These are phyloP conservation scores for Echinosophora koreensis DNA, from an alignment of 306 rosid genomes.

Conservation along the genomic window DNA sequence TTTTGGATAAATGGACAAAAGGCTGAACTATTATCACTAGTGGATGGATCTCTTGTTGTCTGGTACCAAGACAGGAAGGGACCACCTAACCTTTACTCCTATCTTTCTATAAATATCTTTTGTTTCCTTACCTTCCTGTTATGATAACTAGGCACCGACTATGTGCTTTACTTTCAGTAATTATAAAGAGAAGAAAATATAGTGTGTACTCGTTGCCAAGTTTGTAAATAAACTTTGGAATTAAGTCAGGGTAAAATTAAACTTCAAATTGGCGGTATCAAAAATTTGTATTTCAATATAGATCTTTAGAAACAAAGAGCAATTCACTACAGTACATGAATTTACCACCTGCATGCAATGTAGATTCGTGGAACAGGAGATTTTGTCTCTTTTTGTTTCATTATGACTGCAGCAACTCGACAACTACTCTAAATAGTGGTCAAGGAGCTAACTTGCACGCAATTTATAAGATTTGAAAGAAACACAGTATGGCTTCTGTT, in stretches of 20 bases:
- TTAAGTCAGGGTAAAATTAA: neutral
- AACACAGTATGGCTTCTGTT: slow-evolving; percentile 7
- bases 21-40: slow-evolving; percentile 40
- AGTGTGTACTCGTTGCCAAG: neutral
- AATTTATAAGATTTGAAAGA: neutral
- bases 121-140: neutral
- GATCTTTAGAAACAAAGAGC: neutral
- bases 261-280: neutral
- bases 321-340: neutral
- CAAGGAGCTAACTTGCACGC: neutral
- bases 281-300: neutral
- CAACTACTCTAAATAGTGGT: neutral
- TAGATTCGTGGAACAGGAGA: neutral
- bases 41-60: slow-evolving; percentile 51
- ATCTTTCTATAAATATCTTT: slow-evolving; percentile 21
- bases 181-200: neutral
- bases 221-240: slow-evolving; percentile 5
- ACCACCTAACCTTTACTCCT: slow-evolving; percentile 30
- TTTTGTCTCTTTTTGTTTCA: neutral
- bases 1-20: slow-evolving; percentile 13
- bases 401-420: neutral
- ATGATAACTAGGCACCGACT: slow-evolving; percentile 43
- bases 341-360: neutral
- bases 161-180: neutral
- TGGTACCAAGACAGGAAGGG: slow-evolving; percentile 45